Conservation (phyloP, 305 asterid genomes). For the Fraxinus albicans region DNA sequence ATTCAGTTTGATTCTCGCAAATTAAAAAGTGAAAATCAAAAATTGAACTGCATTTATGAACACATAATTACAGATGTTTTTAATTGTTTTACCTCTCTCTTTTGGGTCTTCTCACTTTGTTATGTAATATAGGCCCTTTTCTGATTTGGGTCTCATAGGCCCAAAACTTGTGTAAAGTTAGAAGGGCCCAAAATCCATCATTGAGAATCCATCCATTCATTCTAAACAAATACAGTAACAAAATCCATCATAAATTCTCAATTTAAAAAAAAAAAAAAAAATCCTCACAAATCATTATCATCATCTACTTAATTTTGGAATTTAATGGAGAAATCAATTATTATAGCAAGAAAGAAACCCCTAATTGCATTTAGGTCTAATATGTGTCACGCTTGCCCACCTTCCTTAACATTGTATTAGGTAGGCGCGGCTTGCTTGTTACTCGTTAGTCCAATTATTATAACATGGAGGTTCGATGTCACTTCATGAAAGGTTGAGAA, state of each 20-base stretch:
- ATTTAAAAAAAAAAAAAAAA: too few species aligned
- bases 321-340: too few species aligned
- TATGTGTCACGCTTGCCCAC: not conserved
- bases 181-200: not conserved
- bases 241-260: too few species aligned
- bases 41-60: not conserved
- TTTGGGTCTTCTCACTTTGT: not conserved
- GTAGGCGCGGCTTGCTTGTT: not conserved
- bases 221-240: too few species aligned
- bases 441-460: too few species aligned
- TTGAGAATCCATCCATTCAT: not conserved
- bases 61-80: not conserved
- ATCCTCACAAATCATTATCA: not conserved
- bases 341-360: not conserved
- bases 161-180: not conserved
- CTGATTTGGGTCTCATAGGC: not conserved
- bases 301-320: not conserved
- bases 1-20: not conserved
- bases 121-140: not conserved
- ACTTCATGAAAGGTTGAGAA: not conserved
- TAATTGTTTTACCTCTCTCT: too few species aligned
- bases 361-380: not conserved
- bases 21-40: not conserved
- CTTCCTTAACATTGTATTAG: not conserved
- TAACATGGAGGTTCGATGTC: not conserved